Base-by-base conservation (phyloP, 306 rosid genomes). In the Medicago lupulina region DNA sequence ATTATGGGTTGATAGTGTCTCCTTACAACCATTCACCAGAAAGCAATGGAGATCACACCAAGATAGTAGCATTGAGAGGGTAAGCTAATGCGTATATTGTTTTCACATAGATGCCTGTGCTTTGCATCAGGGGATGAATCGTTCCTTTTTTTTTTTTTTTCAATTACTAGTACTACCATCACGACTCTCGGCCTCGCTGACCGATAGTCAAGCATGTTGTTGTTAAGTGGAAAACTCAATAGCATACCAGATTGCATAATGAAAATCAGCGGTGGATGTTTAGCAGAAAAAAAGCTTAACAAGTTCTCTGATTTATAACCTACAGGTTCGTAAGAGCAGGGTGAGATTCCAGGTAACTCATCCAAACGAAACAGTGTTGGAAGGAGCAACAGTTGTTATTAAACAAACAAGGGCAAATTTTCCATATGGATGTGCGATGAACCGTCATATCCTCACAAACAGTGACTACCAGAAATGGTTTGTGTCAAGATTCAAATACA, bases 1-100 rank as follows among this genome's bases (percentile, higher is more conserved):
- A 74, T 41, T 91, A 67, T 86, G 90, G 97, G 86, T 71, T 53
- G 93, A 91, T 64, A 89, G 51, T 79, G 70, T 91, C 70, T 88
- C 95, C 39, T 76, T 89, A 25, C 89, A 88, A 78, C 95, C 92
- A 74, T 91, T 88, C 76, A 85, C 89, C 75, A 85, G 81, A 81
- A 23, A 73, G 69, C 85, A 89, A 70, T 89, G 97, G 97, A 86
- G 84, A 86, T 78, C 84, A 79, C 89, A 85, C 72, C 97, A 89
- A 82, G 88, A 88, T 5, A 31, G 70, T 41, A 86, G 78, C 84
- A 82, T 89, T 40, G 81, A 77, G 55, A 86, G 78, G 92, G 95
- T 89, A 79, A 81, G 19, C 16, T 38, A 44, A 28, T 1, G 21
- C 54, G 16, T 51, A 51, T 16, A 17, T 51, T 51, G 2, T 51